Conservation (phyloP, 2,329 filamentous ascomycete genomes). For the Aspergillus ruber region DNA sequence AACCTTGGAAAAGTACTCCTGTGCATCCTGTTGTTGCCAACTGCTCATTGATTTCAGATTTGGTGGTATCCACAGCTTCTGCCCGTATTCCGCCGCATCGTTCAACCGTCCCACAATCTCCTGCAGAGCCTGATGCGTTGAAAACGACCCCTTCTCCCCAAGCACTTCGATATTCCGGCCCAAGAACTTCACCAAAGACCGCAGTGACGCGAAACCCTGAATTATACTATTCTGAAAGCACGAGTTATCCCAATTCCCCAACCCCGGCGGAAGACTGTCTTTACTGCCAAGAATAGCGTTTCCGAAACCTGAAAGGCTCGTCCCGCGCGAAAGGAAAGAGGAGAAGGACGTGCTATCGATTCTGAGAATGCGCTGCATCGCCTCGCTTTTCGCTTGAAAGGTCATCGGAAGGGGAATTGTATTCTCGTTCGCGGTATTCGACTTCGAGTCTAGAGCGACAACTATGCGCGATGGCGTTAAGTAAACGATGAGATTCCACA, state of each 20-base stretch:
- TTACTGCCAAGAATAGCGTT: slow-evolving; percentile 30
- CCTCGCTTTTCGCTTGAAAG: slow-evolving; percentile 55
- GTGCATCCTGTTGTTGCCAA: slow-evolving; percentile 94
- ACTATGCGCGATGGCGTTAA: slow-evolving; percentile 35
- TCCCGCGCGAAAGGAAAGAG: slow-evolving; percentile 52
- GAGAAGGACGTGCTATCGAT: slow-evolving; percentile 54
- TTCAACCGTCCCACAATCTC: slow-evolving; percentile 66
- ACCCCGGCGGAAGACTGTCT: slow-evolving; percentile 47
- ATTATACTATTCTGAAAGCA: slow-evolving; percentile 98
- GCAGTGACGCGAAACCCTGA: slow-evolving; percentile 72
- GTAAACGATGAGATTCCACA: slow-evolving; percentile 36
- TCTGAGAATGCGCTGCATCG: slow-evolving; percentile 58
- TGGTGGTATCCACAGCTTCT: slow-evolving; percentile 72
- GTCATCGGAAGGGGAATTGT: slow-evolving; percentile 29
- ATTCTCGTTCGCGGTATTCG: slow-evolving; percentile 33
- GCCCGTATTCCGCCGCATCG: slow-evolving; percentile 62
- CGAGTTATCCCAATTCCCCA: slow-evolving; percentile 90
- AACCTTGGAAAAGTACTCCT: slow-evolving; percentile 92
- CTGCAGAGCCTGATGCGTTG: slow-evolving; percentile 52
- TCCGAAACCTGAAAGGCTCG: slow-evolving; percentile 51
- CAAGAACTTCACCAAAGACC: slow-evolving; percentile 63
- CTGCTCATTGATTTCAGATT: slow-evolving; percentile 88
- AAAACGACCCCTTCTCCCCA: slow-evolving; percentile 29
- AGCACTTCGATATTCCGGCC: slow-evolving; percentile 35
- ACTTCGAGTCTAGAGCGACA: slow-evolving; percentile 45